phyloP scores from a whole-genome alignment of 345 rosid genomes.

The Eucalyptus cloeziana region DNA sequence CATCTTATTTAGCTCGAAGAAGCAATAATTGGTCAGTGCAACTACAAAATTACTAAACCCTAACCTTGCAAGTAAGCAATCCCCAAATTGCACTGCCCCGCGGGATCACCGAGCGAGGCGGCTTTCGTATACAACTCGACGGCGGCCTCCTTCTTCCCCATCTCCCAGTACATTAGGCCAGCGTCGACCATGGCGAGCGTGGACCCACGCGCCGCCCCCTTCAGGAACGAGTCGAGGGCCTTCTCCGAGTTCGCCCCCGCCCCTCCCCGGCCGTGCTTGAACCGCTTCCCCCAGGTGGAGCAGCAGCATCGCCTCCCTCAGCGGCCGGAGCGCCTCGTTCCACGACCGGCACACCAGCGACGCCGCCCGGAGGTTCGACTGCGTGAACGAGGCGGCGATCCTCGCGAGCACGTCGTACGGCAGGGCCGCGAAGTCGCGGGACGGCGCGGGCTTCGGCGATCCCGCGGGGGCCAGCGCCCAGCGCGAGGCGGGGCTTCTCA shows the following conservation, averaged over 20 bases:
- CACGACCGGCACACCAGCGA: conserved; percentile 77
- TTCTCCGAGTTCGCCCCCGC: conserved; percentile 47
- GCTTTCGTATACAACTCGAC: conserved; percentile 49
- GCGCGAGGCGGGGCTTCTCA: neutral
- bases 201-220: conserved; percentile 78
- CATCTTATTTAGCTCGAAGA: neutral
- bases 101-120: conserved; percentile 65
- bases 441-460: neutral
- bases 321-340: conserved; percentile 71
- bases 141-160: conserved; percentile 47
- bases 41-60: neutral
- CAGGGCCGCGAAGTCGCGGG: conserved; percentile 49
- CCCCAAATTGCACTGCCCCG: conserved; percentile 79
- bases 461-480: neutral
- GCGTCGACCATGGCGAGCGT: conserved; percentile 99
- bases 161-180: conserved; percentile 80
- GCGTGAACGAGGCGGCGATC: conserved; percentile 61
- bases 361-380: conserved; percentile 49
- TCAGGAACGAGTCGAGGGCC: conserved; percentile 73
- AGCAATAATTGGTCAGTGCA: neutral
- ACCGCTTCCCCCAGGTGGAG: conserved; percentile 68
- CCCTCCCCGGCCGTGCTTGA: conserved; percentile 80
- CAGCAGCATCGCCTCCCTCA: conserved; percentile 79
- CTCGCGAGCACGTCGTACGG: conserved; percentile 57
- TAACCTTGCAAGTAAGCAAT: conserved; percentile 74